These are phyloP conservation scores for Cystobasidium tubakii DNA, from an alignment of 768 basidiomycete genomes.

Conservation along the genomic window DNA sequence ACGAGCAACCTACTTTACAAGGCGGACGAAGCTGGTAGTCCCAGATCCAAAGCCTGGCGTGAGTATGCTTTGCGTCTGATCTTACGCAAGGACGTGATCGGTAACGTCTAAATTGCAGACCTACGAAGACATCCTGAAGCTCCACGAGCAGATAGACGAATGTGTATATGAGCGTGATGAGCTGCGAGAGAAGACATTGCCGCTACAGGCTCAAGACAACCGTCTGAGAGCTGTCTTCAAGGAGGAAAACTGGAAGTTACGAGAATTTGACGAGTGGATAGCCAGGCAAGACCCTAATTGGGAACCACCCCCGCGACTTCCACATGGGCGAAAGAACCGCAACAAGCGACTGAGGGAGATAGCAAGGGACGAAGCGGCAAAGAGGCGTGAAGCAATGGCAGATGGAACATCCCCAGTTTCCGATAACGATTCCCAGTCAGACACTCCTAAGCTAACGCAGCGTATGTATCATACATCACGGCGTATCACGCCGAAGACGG, in stretches of 20 bases:
- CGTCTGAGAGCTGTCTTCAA: slow-evolving; percentile 13
- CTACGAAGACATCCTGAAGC: slow-evolving; percentile 17
- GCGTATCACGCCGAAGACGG: no score
- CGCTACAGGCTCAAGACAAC: slow-evolving; percentile 26
- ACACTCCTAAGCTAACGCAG: no score
- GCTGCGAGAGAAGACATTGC: slow-evolving; percentile 8
- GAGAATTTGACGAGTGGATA: slow-evolving; percentile 21
- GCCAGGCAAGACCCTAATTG: slow-evolving; percentile 5
- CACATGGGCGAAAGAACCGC: slow-evolving; percentile 6
- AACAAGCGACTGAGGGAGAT: background rate
- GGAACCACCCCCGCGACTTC: background rate
- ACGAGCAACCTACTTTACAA: slow-evolving; percentile 13
- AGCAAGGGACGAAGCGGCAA: background rate
- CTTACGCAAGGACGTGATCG: background rate
- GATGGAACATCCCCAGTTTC: background rate
- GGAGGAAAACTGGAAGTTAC: slow-evolving; percentile 26
- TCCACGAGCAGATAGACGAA: slow-evolving; percentile 24
- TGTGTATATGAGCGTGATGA: slow-evolving; percentile 27
- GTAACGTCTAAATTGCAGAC: background rate
- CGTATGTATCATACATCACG: no score
- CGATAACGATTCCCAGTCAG: no score
- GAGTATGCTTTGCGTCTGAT: background rate
- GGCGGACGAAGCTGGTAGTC: slow-evolving; percentile 1
- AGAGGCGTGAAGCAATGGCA: background rate
- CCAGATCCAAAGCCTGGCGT: slow-evolving; percentile 13